A percentile compares a stretch with the other conserved stretches of the same genome.
phyloP scores from a whole-genome alignment of 371 early-diverging fungal genomes.

The Mortierella sp. region DNA sequence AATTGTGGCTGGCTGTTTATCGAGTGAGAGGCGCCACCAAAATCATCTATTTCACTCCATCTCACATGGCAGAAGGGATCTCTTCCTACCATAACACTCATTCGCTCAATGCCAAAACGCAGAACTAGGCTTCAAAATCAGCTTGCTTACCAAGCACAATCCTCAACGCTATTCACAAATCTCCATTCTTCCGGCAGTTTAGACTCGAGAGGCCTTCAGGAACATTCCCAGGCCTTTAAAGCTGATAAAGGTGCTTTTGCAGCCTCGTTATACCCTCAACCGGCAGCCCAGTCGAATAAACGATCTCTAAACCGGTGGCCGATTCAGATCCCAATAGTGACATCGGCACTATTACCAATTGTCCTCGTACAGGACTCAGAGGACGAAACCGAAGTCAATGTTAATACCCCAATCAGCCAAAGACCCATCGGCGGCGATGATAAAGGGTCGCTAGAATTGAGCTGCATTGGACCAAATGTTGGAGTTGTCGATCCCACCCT shows the following conservation, averaged over 20 bases:
- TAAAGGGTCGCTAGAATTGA: not conserved
- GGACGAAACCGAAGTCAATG: slow-evolving; percentile 13
- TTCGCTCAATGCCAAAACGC: not conserved
- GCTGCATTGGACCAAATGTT: not conserved
- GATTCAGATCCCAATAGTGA: not conserved
- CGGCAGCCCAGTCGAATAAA: not conserved
- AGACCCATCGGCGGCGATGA: not conserved
- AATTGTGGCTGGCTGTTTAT: not conserved
- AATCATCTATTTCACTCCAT: slow-evolving; percentile 1
- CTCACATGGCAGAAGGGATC: not conserved
- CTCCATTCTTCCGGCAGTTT: too few species aligned
- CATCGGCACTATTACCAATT: not conserved
- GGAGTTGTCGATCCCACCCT: not conserved
- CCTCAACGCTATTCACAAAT: not conserved
- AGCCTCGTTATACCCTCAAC: not conserved
- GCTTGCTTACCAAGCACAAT: not conserved
- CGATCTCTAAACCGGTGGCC: not conserved
- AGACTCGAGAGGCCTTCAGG: not conserved
- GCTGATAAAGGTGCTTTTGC: not conserved
- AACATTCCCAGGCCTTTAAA: not conserved
- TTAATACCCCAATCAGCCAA: not conserved
- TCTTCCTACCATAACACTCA: not conserved
- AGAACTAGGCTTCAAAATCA: not conserved
- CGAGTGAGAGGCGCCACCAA: not conserved
- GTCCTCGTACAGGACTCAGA: slow-evolving; percentile 17